Evolutionary conservation across 2,329 filamentous ascomycete species (phyloP).

Genomic region (Colletotrichum sp.): DNA sequence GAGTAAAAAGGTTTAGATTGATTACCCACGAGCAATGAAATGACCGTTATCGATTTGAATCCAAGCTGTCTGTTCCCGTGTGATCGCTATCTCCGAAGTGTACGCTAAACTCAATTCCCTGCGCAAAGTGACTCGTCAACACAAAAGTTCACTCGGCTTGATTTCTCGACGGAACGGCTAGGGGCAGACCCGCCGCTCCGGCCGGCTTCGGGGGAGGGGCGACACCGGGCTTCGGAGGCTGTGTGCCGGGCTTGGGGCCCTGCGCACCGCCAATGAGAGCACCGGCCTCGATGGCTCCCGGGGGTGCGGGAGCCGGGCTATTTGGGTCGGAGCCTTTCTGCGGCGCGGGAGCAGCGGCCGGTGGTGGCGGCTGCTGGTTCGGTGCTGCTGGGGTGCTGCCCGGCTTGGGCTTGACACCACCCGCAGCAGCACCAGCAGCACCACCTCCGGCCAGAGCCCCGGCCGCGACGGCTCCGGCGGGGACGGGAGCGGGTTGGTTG

Average conservation of each 20-base stretch:
- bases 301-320: background rate
- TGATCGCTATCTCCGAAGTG: background rate
- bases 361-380: background rate
- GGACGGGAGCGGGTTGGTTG: background rate
- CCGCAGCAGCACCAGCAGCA: background rate
- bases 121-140: constrained; percentile 12
- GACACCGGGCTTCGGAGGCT: background rate
- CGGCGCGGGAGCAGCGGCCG: background rate
- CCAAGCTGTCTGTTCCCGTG: background rate
- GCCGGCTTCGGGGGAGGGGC: background rate
- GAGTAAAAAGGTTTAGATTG: background rate
- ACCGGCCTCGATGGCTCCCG: constrained; percentile 6
- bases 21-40: background rate
- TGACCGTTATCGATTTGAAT: background rate
- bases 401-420: background rate
- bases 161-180: background rate
- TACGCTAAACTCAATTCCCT: background rate
- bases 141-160: background rate
- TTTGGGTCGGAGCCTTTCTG: background rate
- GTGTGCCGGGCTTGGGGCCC: background rate
- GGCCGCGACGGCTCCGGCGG: background rate
- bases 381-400: background rate
- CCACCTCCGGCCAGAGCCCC: background rate
- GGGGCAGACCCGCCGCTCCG: background rate
- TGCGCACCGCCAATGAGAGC: background rate